Evolutionary conservation across 345 rosid species (phyloP).

Genomic region (Linum lewisii): DNA sequence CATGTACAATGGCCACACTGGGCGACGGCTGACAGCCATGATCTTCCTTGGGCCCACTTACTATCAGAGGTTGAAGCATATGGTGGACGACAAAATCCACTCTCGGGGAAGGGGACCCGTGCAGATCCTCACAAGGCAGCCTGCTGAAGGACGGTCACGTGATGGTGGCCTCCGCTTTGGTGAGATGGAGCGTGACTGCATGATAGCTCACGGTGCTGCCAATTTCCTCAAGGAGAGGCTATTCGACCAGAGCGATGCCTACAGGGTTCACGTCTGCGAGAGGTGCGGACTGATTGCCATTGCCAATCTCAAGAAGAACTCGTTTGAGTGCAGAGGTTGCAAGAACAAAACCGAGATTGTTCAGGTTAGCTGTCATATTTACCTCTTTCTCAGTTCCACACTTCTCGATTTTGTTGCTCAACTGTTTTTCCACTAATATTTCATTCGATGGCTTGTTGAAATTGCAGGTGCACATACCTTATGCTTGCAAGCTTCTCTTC

Average conservation of each 20-base stretch:
- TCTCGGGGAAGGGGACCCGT: constrained; percentile 98
- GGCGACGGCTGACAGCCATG: constrained; percentile 75
- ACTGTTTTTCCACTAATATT: background rate
- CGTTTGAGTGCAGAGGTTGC: constrained; percentile 95
- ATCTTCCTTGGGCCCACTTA: constrained; percentile 97
- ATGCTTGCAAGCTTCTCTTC: constrained; percentile 87
- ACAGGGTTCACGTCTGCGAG: constrained; percentile 91
- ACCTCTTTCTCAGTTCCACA: too few species aligned
- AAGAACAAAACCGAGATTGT: constrained; percentile 89
- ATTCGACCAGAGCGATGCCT: constrained; percentile 96
- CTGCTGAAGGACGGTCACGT: constrained; percentile 98
- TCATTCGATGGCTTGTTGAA: background rate
- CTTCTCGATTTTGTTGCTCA: background rate
- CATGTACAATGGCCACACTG: constrained; percentile 96
- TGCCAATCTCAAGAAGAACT: constrained; percentile 83
- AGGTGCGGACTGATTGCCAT: constrained; percentile 85
- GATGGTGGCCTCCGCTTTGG: constrained; percentile 97
- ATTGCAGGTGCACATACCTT: constrained; percentile 78
- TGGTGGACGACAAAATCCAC: constrained; percentile 98
- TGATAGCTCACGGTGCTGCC: constrained; percentile 97
- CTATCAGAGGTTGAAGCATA: constrained; percentile 91
- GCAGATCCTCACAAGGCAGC: constrained; percentile 91
- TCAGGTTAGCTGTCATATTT: constrained; percentile 38
- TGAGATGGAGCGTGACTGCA: constrained; percentile 97
- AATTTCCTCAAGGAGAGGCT: constrained; percentile 88